phyloP scores from a whole-genome alignment of 2,329 filamentous ascomycete species.

The Cephalotrichum gorgonifer region DNA sequence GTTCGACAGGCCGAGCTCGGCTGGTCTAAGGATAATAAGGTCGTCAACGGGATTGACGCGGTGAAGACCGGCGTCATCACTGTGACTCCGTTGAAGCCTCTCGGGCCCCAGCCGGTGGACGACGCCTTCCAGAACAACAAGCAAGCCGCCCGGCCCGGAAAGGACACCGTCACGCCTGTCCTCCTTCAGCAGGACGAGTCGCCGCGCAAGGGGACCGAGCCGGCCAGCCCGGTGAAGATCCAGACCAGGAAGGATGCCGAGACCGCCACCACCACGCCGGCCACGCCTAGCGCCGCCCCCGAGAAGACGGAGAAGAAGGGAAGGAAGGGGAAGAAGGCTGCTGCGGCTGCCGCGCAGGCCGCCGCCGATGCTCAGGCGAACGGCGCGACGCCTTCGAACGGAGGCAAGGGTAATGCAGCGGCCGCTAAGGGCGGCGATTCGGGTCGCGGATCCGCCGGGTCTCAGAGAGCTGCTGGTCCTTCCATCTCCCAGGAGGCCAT shows the following conservation, averaged over 20 bases:
- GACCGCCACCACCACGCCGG: slow-evolving; percentile 17
- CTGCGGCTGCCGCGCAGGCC: slow-evolving; percentile 18
- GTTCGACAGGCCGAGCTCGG: slow-evolving; percentile 85
- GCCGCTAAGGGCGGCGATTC: slow-evolving; percentile 18
- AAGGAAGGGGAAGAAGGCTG: slow-evolving; percentile 54
- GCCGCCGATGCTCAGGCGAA: slow-evolving; percentile 34
- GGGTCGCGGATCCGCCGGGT: slow-evolving; percentile 8
- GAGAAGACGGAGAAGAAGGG: slow-evolving; percentile 54
- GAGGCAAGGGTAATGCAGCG: slow-evolving; percentile 18
- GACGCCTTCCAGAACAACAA: slow-evolving; percentile 24
- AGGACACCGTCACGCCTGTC: background rate
- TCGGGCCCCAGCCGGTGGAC: slow-evolving; percentile 33
- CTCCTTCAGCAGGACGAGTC: slow-evolving; percentile 3
- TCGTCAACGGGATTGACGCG: slow-evolving; percentile 68
- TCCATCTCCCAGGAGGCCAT: slow-evolving; percentile 34
- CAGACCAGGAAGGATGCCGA: slow-evolving; percentile 37
- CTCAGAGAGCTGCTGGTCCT: slow-evolving; percentile 8
- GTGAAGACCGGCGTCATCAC: slow-evolving; percentile 63
- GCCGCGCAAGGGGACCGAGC: background rate
- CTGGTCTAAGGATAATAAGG: slow-evolving; percentile 85
- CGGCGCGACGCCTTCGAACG: slow-evolving; percentile 18
- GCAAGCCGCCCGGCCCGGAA: slow-evolving; percentile 10
- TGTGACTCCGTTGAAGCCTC: slow-evolving; percentile 57
- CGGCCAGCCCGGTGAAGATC: slow-evolving; percentile 12
- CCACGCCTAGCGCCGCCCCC: slow-evolving; percentile 11